Evolutionary conservation across 2,329 filamentous ascomycete species (phyloP), one percentile per base, ranked within the genome.

Genomic region (Pseudocercospora fijiensis): DNA sequence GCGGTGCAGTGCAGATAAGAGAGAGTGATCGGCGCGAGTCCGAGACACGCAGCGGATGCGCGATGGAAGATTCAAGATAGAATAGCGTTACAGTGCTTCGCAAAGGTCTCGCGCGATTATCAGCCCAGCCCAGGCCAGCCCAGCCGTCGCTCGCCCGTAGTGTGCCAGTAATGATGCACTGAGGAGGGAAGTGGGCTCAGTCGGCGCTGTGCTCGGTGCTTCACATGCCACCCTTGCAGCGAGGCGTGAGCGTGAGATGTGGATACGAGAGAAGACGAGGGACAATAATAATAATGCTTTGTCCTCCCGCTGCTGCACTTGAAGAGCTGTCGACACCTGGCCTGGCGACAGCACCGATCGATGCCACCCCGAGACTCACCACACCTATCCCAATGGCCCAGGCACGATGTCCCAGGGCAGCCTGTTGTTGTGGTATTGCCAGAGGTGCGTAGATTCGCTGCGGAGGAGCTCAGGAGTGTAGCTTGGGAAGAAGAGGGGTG

Each of bases 161-260:
- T 47, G 43, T 47, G n/a, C 18, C 43, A 22, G 43, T 47, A n/a
- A 28, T 28, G 47, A 51, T 51, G 47, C 47, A 24, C 47, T 51
- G 47, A 11, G 11, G 18, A 20, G 26, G 47, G 47, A 33, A 33
- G 30, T 33, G 47, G 11, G 18, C 43, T 45, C 43, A n/a, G 49
- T 52, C 49, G 49, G 57, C 57, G 57, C 24, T 28, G 57, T 47
- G 20, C n/a, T 58, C 57, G 41, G 57, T 47, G 28, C 20, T 51
- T 28, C 45, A 57, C 30, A 43, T 43, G 55, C 45, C 30, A 41
- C 52, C 47, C 51, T 43, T 52, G 33, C 58, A 56, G 47, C 24
- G 37, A 49, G 49, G 47, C 33, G 47, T 28, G 58, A 41, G 28
- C 18, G 43, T 55, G 58, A 37, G 43, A 37, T 52, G 45, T n/a